Conservation (phyloP, 192 early-diverging fungal genomes). For the Coemansia sp. region DNA sequence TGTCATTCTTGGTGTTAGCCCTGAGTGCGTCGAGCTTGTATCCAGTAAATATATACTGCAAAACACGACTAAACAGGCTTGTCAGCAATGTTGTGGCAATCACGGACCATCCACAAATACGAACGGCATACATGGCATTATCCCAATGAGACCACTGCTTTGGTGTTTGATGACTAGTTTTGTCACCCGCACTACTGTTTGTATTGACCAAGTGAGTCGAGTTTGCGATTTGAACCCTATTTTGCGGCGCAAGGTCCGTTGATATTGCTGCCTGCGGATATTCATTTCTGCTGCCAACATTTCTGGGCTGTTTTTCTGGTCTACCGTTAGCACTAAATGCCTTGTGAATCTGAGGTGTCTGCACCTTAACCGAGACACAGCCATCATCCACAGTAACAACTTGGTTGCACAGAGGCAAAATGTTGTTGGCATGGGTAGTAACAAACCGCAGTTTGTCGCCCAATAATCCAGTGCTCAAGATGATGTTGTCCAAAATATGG, state of each 20-base stretch:
- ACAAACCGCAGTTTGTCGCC: conserved; percentile 56
- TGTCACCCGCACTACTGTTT: neutral
- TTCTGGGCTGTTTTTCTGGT: conserved; percentile 12
- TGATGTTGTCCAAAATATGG: conserved; percentile 64
- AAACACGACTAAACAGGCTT: neutral
- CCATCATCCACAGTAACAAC: conserved; percentile 19
- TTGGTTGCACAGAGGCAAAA: conserved; percentile 30
- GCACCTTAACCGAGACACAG: conserved; percentile 32
- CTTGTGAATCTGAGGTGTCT: conserved; percentile 21
- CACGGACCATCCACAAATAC: neutral
- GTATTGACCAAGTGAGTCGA: neutral
- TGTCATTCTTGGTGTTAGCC: neutral
- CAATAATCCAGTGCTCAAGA: conserved; percentile 56
- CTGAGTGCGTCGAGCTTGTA: conserved; percentile 6
- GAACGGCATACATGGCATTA: conserved; percentile 48
- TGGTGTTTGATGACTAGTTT: too few relatives aligned
- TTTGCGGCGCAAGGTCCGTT: neutral
- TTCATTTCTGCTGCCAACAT: neutral
- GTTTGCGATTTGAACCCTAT: neutral
- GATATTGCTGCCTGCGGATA: neutral
- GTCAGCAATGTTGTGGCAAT: neutral
- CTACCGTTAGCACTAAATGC: conserved; percentile 1
- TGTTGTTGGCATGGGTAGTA: conserved; percentile 32
- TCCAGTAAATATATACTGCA: neutral
- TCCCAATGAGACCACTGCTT: conserved; percentile 44